Conservation (phyloP, 768 basidiomycete genomes). For the Phaeotremella skinneri region DNA sequence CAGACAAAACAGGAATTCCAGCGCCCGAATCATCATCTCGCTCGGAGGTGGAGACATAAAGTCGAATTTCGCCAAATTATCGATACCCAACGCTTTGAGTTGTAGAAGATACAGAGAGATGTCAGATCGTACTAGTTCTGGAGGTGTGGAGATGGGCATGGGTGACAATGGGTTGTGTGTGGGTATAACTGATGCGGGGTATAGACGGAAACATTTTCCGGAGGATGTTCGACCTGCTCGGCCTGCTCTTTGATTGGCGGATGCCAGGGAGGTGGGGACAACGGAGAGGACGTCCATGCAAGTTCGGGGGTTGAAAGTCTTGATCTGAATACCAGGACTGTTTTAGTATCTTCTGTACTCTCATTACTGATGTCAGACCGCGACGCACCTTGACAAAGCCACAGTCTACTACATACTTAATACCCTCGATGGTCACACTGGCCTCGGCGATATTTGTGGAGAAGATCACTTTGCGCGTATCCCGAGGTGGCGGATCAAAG, state of each 20-base stretch:
- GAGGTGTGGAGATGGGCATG: slow-evolving; percentile 69
- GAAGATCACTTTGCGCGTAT: slow-evolving; percentile 82
- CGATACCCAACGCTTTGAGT: slow-evolving; percentile 89
- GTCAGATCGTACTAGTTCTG: slow-evolving; percentile 88
- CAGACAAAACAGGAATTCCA: slow-evolving; percentile 75
- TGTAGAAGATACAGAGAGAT: slow-evolving; percentile 88
- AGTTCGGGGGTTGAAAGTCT: slow-evolving; percentile 82
- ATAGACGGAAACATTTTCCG: slow-evolving; percentile 89
- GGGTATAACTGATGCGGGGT: slow-evolving; percentile 64
- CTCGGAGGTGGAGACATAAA: slow-evolving; percentile 88
- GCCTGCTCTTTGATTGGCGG: slow-evolving; percentile 88
- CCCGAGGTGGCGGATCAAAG: slow-evolving; percentile 72
- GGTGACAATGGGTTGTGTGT: slow-evolving; percentile 39
- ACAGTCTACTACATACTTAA: slow-evolving; percentile 88
- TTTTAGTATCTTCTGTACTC: not conserved
- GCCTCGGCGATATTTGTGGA: slow-evolving; percentile 98
- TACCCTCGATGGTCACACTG: slow-evolving; percentile 93
- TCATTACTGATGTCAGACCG: not conserved
- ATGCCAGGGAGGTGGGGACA: slow-evolving; percentile 80
- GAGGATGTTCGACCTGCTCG: slow-evolving; percentile 90
- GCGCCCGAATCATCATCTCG: slow-evolving; percentile 75
- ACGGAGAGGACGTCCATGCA: slow-evolving; percentile 78
- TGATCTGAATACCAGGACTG: slow-evolving; percentile 60
- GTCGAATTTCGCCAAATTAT: slow-evolving; percentile 88
- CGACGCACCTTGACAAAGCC: slow-evolving; percentile 85